Evolutionary conservation across 2,329 filamentous ascomycete genomes (phyloP).

Genomic region (Lachnellula arida): DNA sequence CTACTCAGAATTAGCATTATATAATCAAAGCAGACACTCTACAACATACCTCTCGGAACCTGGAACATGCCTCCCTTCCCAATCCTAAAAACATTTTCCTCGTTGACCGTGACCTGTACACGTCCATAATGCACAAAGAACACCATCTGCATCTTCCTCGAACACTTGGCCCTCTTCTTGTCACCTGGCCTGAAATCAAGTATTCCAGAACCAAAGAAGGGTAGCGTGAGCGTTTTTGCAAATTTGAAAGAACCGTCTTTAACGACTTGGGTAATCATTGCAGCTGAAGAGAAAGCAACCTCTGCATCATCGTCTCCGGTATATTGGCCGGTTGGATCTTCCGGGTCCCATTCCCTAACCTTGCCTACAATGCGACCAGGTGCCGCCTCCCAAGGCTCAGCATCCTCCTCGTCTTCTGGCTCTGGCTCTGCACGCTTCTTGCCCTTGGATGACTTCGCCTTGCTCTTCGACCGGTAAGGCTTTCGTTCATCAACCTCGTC

Average conservation of each 20-base stretch:
- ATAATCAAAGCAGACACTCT: constrained; percentile 1
- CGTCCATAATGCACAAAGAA: constrained; percentile 87
- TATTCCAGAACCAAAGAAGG: constrained; percentile 85
- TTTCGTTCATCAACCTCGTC: constrained; percentile 51
- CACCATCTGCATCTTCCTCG: constrained; percentile 92
- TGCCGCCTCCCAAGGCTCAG: constrained; percentile 69
- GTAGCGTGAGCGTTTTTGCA: constrained; percentile 77
- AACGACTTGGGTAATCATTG: constrained; percentile 53
- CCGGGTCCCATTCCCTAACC: constrained; percentile 60
- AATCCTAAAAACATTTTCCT: constrained; percentile 68
- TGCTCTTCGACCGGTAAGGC: constrained; percentile 15
- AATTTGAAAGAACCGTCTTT: constrained; percentile 73
- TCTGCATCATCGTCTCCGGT: constrained; percentile 51
- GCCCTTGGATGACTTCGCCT: constrained; percentile 36
- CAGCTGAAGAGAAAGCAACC: constrained; percentile 45
- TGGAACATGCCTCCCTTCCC: constrained; percentile 88
- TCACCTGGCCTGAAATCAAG: constrained; percentile 82
- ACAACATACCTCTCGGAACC: constrained; percentile 78
- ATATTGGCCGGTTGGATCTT: constrained; percentile 51
- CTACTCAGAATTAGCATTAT: constrained; percentile 42
- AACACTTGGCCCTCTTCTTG: constrained; percentile 86
- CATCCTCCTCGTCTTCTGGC: constrained; percentile 44
- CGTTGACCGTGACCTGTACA: constrained; percentile 73
- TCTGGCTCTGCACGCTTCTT: constrained; percentile 35
- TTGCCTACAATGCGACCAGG: constrained; percentile 59